Base-by-base conservation (phyloP, 805 yeast genomes). In the Yarrowia bubula region DNA sequence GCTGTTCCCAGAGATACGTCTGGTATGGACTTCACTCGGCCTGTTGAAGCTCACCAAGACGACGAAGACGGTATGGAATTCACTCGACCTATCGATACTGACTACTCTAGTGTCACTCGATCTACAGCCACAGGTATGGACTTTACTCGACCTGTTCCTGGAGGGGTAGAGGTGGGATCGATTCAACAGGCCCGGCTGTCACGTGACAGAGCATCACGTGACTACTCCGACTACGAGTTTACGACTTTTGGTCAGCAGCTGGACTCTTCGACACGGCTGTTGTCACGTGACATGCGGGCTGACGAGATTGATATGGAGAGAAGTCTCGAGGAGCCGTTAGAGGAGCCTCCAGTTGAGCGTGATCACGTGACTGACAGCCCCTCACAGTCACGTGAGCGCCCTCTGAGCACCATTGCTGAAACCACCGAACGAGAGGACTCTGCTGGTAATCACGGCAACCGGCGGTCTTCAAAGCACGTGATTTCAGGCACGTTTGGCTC, bases 61-160 rank as follows among this genome's bases (percentile, higher is more conserved):
- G 28, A 22, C 32, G 3, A 28, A 8, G 38, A 31, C 11, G 53
- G 53, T 2, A 47, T 47, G 53, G 53, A 47, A 35, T 47, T 47
- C n/a, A 47, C 53, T 31, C 31, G n/a, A 2, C 33, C 33, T 15
- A 15, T 22, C 50, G 32, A 31, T 10, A 8, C 35, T 2, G 50
- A 22, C n/a, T n/a, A n/a, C n/a, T n/a, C n/a, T n/a, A n/a, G n/a
- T n/a, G n/a, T 22, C 31, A 44, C 32, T 14, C n/a, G 35, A 44
- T 31, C 50, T 17, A 44, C 50, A 22, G 33, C 14, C 5, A 44
- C 50, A 22, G 50, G 35, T 10, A 44, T 44, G 33, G 50, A 44
- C 50, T 44, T 44, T 44, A 44, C 63, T 7, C 63, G 63, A 8
- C 63, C 63, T 15, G 63, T 57, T 28, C 60, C 60, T 15, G 63